Base-by-base conservation (phyloP, 2,329 filamentous ascomycete species). In the Leptodontidium sp. region DNA sequence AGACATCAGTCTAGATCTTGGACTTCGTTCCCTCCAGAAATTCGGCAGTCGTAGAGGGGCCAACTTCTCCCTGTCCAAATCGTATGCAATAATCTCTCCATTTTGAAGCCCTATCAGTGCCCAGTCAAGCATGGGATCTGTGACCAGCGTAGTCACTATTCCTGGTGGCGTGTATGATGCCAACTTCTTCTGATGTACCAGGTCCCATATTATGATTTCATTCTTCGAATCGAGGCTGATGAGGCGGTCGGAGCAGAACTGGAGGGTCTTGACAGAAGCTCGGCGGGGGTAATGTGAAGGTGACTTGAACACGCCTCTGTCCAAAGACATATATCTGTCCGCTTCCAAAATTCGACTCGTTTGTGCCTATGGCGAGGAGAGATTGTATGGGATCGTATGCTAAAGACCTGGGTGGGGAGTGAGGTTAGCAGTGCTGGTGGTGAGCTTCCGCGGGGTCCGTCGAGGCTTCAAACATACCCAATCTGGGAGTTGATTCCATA, bases 331-430 rank as follows among this genome's bases (percentile, higher is more conserved):
- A 97, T 78, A 99, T 92, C 78, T 94, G 90, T 29, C 95, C 95
- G 43, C 89, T 88, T 68, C 94, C 94, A 77, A 93, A 97, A 76
- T 92, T 90, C 73, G 91, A 93, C 81, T 97, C 92, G 78, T 90
- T 92, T 52, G 96, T 99, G 69, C 94, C 96, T 71, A 98, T 88
- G 52, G 96, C 96, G 63, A 99, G 86, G 67, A 99, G 89, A 35
- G 94, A 97, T 79, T 99, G 96, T 14, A 98, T 87, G 0, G 96
- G 94, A 74, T 98, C 94, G 82, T 97, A 98, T 70, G 94, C 92
- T 72, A 98, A 83, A 72, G 91, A 92, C 75, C 93, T 93, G 75
- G 86, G 84, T n/a, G 24, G 40, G 64, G 67, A 68, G 50, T 55
- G 61, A 63, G 35, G 61, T 70, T 68, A 73, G 64, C 61, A 61